Percentiles rank a stretch among this genome's conserved stretches.
Evolutionary conservation across 495 filamentous ascomycete genomes (phyloP).

Genomic region (Podospora bellae-mahoneyi): DNA sequence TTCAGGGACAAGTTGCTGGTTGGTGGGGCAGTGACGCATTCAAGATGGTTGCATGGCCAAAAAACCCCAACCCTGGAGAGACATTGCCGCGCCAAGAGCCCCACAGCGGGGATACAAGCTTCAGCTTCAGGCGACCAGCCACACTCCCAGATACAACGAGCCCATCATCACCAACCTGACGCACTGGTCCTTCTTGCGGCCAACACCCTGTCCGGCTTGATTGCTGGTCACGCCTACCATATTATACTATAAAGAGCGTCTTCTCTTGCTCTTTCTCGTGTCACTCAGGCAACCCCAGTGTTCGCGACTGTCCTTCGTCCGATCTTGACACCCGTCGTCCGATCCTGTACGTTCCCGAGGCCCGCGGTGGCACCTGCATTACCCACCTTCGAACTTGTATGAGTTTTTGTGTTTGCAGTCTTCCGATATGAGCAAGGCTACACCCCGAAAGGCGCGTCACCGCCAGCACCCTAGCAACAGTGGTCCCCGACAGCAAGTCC

Average conservation of each 20-base stretch:
- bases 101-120: background rate
- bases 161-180: background rate
- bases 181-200: background rate
- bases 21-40: background rate
- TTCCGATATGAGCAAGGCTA: constrained; percentile 29
- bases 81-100: background rate
- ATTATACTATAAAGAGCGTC: background rate
- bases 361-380: background rate
- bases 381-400: background rate
- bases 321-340: background rate
- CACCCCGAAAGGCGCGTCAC: constrained; percentile 35
- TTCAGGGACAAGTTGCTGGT: background rate
- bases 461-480: constrained; percentile 40
- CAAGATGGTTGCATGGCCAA: background rate
- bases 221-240: background rate
- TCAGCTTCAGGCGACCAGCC: background rate
- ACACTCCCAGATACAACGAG: too few relatives aligned
- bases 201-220: background rate
- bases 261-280: background rate
- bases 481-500: constrained; percentile 24
- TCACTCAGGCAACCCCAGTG: background rate
- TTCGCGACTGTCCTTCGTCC: background rate
- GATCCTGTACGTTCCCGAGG: background rate
- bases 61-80: background rate
- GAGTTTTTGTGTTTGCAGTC: background rate